Base-by-base conservation (phyloP, 1,139 yeast species). In the Hyphopichia fennica region DNA sequence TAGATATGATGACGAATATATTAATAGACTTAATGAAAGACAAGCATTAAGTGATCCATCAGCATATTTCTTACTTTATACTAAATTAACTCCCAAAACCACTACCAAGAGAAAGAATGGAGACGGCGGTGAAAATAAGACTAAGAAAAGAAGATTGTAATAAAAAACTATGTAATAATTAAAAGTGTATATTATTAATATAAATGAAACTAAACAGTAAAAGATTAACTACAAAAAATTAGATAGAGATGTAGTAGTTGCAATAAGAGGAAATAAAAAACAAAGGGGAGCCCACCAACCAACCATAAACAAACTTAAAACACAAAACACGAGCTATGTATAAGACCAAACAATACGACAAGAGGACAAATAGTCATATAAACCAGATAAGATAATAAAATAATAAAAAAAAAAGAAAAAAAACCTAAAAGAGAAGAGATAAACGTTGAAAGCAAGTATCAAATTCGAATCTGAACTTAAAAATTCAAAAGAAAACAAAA, bases 1-100 rank as follows among this genome's bases (percentile, higher is more conserved):
- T 28, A 85, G 91, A 10, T 93, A 91, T 61, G 98, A 93, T 60
- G 99, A 93, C 58, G 98, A 93, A 56, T 82, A 84, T 56, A 82
- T 89, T 50, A 86, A 87, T 56, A 76, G 75, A 47, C 81, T 88
- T 42, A 75, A 84, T 35, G 95, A 87, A 57, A 73, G 80, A 43
- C 82, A 79, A 41, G 96, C 89, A 1, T 70, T 89, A 52, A 79
- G 79, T 54, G 96, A 89, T 56, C 88, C 95, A 20, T 82, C 89
- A 30, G 98, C 98, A 2, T 93, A 93, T 67, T 91, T 90, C 49
- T 74, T 93, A 62, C 72, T 93, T 25, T 93, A 93, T 67, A 80
- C 93, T 36, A 80, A 87, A 58, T 64, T 86, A 49, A 84, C 88
- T 1, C 82, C 65, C 8, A 59, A 56, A 39, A 23, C 25, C 18